These are phyloP conservation scores for Pleurotus tuoliensis DNA, from an alignment of 768 basidiomycete species.

Conservation along the genomic window DNA sequence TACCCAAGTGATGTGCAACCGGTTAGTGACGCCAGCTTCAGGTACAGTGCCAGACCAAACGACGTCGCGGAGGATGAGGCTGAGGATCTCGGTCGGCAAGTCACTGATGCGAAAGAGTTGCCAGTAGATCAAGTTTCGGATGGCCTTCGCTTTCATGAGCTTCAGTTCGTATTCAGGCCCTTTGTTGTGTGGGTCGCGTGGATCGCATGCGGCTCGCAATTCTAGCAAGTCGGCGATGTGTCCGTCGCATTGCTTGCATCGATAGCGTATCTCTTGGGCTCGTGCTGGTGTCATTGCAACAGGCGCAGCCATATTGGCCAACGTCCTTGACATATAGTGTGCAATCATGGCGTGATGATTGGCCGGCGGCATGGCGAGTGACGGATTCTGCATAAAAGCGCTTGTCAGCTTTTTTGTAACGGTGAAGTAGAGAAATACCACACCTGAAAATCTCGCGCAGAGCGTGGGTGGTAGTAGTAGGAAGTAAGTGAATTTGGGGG, in stretches of 20 bases:
- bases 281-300: background rate
- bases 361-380: background rate
- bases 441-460: no score
- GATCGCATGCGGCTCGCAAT: background rate
- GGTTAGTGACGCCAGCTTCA: conserved; percentile 28
- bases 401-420: no score
- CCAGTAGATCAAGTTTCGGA: conserved; percentile 25
- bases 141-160: conserved; percentile 15
- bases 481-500: background rate
- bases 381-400: background rate
- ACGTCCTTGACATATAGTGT: background rate
- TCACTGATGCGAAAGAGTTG: conserved; percentile 54
- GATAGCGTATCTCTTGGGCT: background rate
- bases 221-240: background rate
- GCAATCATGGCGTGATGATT: background rate
- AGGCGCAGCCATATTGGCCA: background rate
- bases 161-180: no score
- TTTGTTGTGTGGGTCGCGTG: no score
- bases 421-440: no score
- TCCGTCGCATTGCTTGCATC: background rate
- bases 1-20: conserved; percentile 53
- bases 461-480: background rate
- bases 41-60: conserved; percentile 47
- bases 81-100: conserved; percentile 63
- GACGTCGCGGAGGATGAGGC: conserved; percentile 58